Base-by-base conservation (phyloP, 352 stramenopile species). In the Globisporangium paddicum region DNA sequence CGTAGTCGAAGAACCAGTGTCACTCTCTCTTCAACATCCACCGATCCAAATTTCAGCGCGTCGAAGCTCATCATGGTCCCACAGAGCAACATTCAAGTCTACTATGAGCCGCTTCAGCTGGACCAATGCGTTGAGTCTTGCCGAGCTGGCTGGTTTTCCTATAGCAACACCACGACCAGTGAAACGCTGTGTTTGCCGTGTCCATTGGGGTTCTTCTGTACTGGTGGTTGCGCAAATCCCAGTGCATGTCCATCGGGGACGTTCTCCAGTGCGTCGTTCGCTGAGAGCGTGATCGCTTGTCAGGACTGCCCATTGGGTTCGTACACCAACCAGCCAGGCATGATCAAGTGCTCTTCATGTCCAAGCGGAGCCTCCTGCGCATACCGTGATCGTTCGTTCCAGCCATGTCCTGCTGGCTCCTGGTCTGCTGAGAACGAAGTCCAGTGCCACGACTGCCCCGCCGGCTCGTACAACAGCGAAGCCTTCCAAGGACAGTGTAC, bases 391-490 rank as follows among this genome's bases (percentile, higher is more conserved):
- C 18, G 5, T 38, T 46, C 51, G 5, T 66, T 62, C 26, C 46
- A 70, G 19, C 52, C 55, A 11, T 97, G 89, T 62, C 67, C 78
- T 5, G 53, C 64, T 18, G 86, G 86, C 14, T 77, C 69, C 19
- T 91, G 78, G 58, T 75, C 77, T 11, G 44, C 41, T 18, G 62
- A 38, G 1, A 66, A 72, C 19, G 55, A 84, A 14, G 56, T 51
- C 5, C 50, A 64, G 30, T 92, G 82, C n/a, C 79, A 72, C 19
- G 53, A 67, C 5, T 92, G 82, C 26, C 57, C 60, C 18, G 69
- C 69, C 35, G 77, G 77, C 1, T 75, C 50, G 5, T 76, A 70
- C 57, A 79, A 73, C 49, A 60, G 71, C 44, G 32, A 53, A 13
- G 58, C 53, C 10, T 67, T 67, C 23, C 73, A 82, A 55, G 55